Evolutionary conservation across 371 early-diverging fungal species (phyloP).

Genomic region (Parasitella parasitica): DNA sequence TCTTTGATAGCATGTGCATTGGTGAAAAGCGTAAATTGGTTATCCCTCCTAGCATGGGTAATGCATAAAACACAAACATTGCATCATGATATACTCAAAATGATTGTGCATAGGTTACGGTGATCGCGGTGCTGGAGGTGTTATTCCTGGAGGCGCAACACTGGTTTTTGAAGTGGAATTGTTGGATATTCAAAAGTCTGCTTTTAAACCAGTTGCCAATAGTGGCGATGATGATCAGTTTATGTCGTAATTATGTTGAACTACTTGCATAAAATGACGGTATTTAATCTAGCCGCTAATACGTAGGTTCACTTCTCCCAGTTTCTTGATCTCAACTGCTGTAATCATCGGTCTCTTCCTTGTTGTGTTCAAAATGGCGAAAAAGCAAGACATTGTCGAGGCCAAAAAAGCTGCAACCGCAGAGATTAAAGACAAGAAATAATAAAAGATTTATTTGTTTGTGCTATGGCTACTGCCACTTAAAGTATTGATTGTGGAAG

Average conservation of each 20-base stretch:
- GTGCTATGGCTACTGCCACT: neutral
- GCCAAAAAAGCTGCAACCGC: conserved; percentile 1
- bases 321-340: conserved; percentile 25
- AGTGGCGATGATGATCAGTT: neutral
- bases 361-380: conserved; percentile 14
- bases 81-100: neutral
- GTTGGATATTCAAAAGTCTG: conserved; percentile 48
- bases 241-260: conserved; percentile 10
- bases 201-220: neutral
- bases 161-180: conserved; percentile 71
- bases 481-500: conserved; percentile 2
- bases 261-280: neutral
- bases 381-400: conserved; percentile 19
- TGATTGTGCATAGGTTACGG: conserved; percentile 46
- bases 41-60: conserved; percentile 75
- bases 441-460: conserved; percentile 1
- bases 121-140: conserved; percentile 53
- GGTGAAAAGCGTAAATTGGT: conserved; percentile 82
- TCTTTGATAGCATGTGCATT: conserved; percentile 68
- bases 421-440: conserved; percentile 12
- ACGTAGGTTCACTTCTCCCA: conserved; percentile 27
- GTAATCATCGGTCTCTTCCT: conserved; percentile 21
- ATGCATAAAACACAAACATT: neutral
- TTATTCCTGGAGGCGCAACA: conserved; percentile 61
- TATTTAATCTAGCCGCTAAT: neutral